Evolutionary conservation across 2,329 filamentous ascomycete species (phyloP), one percentile per base, ranked within the genome.

Genomic region (Exophiala oligosperma): DNA sequence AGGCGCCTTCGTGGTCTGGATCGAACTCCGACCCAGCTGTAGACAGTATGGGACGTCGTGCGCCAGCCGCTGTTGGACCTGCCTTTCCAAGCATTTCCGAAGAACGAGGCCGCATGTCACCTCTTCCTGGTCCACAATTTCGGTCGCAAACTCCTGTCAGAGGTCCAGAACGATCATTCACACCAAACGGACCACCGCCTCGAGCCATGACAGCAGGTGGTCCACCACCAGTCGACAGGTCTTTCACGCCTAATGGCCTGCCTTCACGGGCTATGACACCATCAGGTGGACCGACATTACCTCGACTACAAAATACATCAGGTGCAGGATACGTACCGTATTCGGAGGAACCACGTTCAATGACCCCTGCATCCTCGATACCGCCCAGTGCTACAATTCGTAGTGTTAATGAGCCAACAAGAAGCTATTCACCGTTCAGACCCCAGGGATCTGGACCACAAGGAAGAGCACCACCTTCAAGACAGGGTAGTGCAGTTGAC

Each of bases 151-250:
- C 62, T 54, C 57, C 62, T 12, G 55, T 35, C 32, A 55, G 50
- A 48, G 57, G 62, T 4, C 64, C 63, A 23, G 63, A 66, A 38
- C 61, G 66, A 46, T 56, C 59, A 24, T 57, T 62, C 38, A 65
- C 64, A 12, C 63, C 65, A 24, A 52, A 49, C 17, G 60, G 51
- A 37, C 28, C 29, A 14, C 47, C 40, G 40, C 53, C 41, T 11
- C 29, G 54, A 28, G 26, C 47, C 3, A 46, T 57, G 37, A 57
- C 54, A 9, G 26, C 49, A 52, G 37, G 32, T n/a, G 37, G 23
- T 21, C 50, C 35, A 24, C 56, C 64, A 4, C 56, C 64, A 4
- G 40, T n/a, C 21, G 26, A 46, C n/a, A 51, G 62, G 7, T 59
- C 61, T 21, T 52, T 52, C 21, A 59, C 63, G 29, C 62, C 62